Evolutionary conservation across 2,329 filamentous ascomycete species (phyloP).

Genomic region (Hymenoscyphus linearis): DNA sequence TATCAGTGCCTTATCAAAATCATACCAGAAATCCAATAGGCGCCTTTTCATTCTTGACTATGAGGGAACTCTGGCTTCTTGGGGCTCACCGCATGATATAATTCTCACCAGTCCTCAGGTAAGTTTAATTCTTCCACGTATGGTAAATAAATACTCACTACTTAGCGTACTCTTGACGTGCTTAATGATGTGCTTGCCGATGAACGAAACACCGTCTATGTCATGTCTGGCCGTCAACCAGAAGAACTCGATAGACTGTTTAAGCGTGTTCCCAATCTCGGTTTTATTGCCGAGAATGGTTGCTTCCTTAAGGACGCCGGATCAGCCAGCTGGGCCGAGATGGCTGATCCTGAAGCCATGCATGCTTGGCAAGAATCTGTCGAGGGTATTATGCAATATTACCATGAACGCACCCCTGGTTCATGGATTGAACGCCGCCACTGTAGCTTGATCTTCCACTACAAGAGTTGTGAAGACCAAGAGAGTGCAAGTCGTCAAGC

Average conservation of each 20-base stretch:
- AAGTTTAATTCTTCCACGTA: conserved; percentile 18
- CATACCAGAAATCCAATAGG: conserved; percentile 61
- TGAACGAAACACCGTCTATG: conserved; percentile 78
- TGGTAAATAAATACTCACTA: conserved; percentile 16
- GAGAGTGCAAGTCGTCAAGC: conserved; percentile 72
- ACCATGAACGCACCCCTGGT: conserved; percentile 81
- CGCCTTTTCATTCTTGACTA: conserved; percentile 90
- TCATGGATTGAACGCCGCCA: conserved; percentile 87
- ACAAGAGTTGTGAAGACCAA: conserved; percentile 74
- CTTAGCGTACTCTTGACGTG: conserved; percentile 70
- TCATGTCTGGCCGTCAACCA: conserved; percentile 86
- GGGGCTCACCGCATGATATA: conserved; percentile 78
- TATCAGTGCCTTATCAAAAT: conserved; percentile 54
- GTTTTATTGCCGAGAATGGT: conserved; percentile 90
- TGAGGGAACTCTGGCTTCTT: conserved; percentile 85
- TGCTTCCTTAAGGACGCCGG: conserved; percentile 77
- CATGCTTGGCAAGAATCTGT: conserved; percentile 79
- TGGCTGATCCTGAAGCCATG: conserved; percentile 67
- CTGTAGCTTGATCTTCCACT: conserved; percentile 87
- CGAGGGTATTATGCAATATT: conserved; percentile 78
- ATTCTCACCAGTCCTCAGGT: conserved; percentile 75
- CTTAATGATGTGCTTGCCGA: conserved; percentile 78
- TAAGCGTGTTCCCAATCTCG: conserved; percentile 73
- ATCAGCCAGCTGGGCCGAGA: conserved; percentile 66
- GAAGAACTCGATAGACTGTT: conserved; percentile 87